A percentile compares a stretch with the other conserved stretches of the same genome.
Conservation (phyloP, 1,284 basidiomycete species). For the Rhizopogon parksii region DNA sequence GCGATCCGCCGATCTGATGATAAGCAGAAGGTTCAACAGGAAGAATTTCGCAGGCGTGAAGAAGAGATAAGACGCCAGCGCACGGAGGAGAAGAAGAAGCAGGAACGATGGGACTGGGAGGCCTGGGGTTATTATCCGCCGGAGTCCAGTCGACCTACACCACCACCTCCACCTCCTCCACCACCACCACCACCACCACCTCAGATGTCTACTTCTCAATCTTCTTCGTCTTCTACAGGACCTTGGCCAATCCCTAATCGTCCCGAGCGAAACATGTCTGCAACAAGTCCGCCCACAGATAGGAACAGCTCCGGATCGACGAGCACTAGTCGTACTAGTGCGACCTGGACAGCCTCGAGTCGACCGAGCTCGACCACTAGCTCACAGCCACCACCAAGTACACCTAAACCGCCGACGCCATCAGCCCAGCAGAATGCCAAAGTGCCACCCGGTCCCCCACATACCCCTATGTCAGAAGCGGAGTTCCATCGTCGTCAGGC, state of each 20-base stretch:
- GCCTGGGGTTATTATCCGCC: conserved; percentile 16
- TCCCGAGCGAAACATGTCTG: conserved; percentile 17
- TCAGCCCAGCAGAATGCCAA: conserved; percentile 20
- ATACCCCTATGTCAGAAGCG: conserved; percentile 32
- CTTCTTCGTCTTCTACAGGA: conserved; percentile 17
- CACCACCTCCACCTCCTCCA: conserved; percentile 15
- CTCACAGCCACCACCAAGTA: conserved; percentile 25
- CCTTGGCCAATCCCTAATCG: conserved; percentile 29
- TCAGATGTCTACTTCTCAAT: conserved; percentile 10
- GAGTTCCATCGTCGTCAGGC: conserved; percentile 52
- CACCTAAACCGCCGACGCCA: conserved; percentile 28
- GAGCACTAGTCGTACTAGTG: conserved; percentile 21
- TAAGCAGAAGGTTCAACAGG: conserved; percentile 21
- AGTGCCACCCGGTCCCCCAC: conserved; percentile 16
- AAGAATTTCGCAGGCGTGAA: conserved; percentile 37
- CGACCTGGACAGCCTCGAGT: conserved; percentile 28
- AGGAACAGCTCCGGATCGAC: conserved; percentile 23
- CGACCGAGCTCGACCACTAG: conserved; percentile 28
- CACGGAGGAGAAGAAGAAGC: conserved; percentile 35
- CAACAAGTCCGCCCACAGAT: conserved; percentile 22
- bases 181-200: conserved; percentile 17
- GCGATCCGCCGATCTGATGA: conserved; percentile 22
- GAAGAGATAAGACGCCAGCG: conserved; percentile 39
- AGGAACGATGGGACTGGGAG: conserved; percentile 24
- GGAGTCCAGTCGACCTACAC: conserved; percentile 20